phyloP scores from a whole-genome alignment of 1,284 basidiomycete genomes.

The Schizophyllum commune region DNA sequence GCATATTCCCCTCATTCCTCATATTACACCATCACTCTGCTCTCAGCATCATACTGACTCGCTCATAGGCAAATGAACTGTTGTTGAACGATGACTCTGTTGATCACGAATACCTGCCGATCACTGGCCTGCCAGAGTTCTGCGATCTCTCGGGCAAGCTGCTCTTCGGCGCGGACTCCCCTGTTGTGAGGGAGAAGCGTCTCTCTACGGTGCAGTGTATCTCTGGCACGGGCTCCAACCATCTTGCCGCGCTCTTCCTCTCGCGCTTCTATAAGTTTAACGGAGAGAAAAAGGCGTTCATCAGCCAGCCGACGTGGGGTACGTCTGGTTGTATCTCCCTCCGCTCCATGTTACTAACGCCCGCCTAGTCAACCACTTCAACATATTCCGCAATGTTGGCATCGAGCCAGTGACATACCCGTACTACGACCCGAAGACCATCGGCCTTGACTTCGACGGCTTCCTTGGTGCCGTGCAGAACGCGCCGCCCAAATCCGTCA shows the following conservation, averaged over 20 bases:
- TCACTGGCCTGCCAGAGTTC: slow-evolving; percentile 82
- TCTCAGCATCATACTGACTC: neutral
- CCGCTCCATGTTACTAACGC: slow-evolving; percentile 2
- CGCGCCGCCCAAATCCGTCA: slow-evolving; percentile 72
- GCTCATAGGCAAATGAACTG: slow-evolving; percentile 60
- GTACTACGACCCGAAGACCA: slow-evolving; percentile 88
- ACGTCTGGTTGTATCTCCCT: slow-evolving; percentile 21
- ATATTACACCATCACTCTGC: too few relatives aligned
- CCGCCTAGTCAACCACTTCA: slow-evolving; percentile 76
- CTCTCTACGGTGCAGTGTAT: slow-evolving; percentile 83
- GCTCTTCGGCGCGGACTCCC: slow-evolving; percentile 71
- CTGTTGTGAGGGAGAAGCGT: slow-evolving; percentile 65
- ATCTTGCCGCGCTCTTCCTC: slow-evolving; percentile 86
- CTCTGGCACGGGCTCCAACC: slow-evolving; percentile 94
- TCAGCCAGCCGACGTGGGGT: slow-evolving; percentile 95
- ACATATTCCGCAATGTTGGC: slow-evolving; percentile 82
- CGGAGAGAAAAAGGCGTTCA: slow-evolving; percentile 61
- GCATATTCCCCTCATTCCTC: neutral
- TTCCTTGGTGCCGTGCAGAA: slow-evolving; percentile 59
- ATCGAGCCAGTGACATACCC: slow-evolving; percentile 78
- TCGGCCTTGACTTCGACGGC: slow-evolving; percentile 79
- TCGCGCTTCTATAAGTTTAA: slow-evolving; percentile 77
- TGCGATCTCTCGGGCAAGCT: slow-evolving; percentile 75
- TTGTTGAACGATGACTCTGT: slow-evolving; percentile 66
- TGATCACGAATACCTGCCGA: slow-evolving; percentile 93